Conservation (phyloP, 257 asterid genomes). For the Solanum chiquidenum region DNA sequence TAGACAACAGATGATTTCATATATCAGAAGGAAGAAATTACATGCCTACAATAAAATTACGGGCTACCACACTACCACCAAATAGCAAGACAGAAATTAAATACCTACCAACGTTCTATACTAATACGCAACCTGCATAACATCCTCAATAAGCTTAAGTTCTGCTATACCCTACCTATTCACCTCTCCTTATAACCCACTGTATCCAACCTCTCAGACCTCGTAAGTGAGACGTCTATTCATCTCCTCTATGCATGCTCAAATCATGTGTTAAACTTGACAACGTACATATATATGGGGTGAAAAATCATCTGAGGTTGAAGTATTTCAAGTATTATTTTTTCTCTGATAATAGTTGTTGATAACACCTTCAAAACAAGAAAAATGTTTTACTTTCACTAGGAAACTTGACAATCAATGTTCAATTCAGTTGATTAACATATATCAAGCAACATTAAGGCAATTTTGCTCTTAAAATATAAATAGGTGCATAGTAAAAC, state of each 20-base stretch:
- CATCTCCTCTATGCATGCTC: neutral
- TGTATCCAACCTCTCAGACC: no score
- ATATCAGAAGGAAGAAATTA: neutral
- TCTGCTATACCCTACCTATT: neutral
- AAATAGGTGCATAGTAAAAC: neutral
- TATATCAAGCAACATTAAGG: neutral
- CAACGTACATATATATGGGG: neutral
- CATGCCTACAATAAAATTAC: neutral
- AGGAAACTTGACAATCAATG: neutral
- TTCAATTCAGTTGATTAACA: neutral
- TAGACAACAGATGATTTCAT: no score
- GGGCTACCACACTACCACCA: neutral
- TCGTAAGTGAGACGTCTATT: neutral
- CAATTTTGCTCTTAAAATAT: neutral
- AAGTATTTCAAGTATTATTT: no score
- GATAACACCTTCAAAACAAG: neutral
- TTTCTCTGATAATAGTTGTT: no score
- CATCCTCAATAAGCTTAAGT: neutral
- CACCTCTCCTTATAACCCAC: no score
- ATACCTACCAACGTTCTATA: neutral
- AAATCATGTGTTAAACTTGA: neutral
- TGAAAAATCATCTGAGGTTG: neutral
- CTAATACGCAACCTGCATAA: neutral
- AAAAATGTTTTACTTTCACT: neutral
- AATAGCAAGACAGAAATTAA: neutral